Evolutionary conservation across 305 asterid species (phyloP), one percentile per base, ranked within the genome.

Genomic region (Solanum aculeatissimum): DNA sequence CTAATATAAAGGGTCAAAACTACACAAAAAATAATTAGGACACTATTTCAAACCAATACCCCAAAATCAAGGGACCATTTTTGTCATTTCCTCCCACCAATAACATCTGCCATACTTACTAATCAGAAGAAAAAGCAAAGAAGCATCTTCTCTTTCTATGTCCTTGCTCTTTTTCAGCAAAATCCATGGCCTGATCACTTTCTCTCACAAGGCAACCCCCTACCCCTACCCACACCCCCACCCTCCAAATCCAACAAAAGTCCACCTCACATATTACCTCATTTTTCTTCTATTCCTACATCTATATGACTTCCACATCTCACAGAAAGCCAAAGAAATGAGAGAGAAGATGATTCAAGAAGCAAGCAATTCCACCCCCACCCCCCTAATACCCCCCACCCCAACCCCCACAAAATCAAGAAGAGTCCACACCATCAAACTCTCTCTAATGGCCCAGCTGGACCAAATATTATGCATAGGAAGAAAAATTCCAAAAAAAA

Each of bases 361-460:
- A 51, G 42, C 68, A 83, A 35, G 66, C 53, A 68, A 69, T n/a
- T 57, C 40, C 81, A 53, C 62, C 63, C 68, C 60, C 51, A 2
- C 27, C 0, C 32, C 32, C 2, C 32, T 21, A 58, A 58, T 72
- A 19, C 62, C 27, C 83, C 18, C 4, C 83, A 68, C 75, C 43
- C 80, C 65, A 83, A 62, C 86, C 82, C 69, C 79, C 51, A 40
- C 55, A 71, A 84, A 84, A 82, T 85, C 83, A 85, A 88, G 45
- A 85, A 90, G 90, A 85, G 85, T 85, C 87, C 93, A 88, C 91
- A 79, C 89, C 85, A 81, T 58, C 89, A 84, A 83, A 65, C 85
- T 84, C 87, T 83, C 70, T 85, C 80, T 32, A 89, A 92, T 94
- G 96, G 96, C 95, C 96, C 93, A 94, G 92, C 91, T 92, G 92